A percentile compares a stretch with the other conserved stretches of the same genome.
These are phyloP conservation scores for Neofusicoccum parvum DNA, from an alignment of 2,329 filamentous ascomycete species.

Conservation along the genomic window DNA sequence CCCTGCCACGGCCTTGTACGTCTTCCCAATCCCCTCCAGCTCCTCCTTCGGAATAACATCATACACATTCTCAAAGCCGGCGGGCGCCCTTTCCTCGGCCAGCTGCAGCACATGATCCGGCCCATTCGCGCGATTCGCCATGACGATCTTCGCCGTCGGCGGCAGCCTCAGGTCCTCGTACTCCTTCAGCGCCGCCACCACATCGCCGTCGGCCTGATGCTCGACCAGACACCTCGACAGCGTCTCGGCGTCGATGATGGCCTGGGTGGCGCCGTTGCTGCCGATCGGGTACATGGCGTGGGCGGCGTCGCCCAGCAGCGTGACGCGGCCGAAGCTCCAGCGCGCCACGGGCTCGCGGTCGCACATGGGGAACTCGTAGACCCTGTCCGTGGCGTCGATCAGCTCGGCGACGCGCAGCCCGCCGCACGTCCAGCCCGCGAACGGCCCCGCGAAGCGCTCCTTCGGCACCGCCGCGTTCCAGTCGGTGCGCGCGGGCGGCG, in stretches of 20 bases:
- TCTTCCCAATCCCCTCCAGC: slow-evolving; percentile 40
- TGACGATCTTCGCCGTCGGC: slow-evolving; percentile 49
- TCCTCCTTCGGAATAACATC: slow-evolving; percentile 45
- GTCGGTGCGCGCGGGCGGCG: slow-evolving; percentile 43
- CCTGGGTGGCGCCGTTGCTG: slow-evolving; percentile 35
- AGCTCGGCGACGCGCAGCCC: slow-evolving; percentile 47
- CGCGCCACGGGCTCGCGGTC: slow-evolving; percentile 46
- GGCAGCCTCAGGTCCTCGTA: slow-evolving; percentile 47
- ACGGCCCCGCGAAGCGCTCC: slow-evolving; percentile 43
- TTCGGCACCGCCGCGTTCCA: slow-evolving; percentile 49
- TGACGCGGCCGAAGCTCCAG: slow-evolving; percentile 43
- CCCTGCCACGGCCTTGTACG: slow-evolving; percentile 45
- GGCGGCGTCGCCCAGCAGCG: slow-evolving; percentile 46
- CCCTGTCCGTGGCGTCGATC: slow-evolving; percentile 45
- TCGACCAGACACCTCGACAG: slow-evolving; percentile 38
- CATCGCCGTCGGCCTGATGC: slow-evolving; percentile 30
- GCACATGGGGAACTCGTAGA: slow-evolving; percentile 52
- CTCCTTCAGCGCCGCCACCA: slow-evolving; percentile 37
- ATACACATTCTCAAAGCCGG: slow-evolving; percentile 39
- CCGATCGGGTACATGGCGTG: slow-evolving; percentile 43
- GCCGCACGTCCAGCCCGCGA: slow-evolving; percentile 47
- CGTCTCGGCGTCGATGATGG: slow-evolving; percentile 43
- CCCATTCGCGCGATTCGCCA: slow-evolving; percentile 50
- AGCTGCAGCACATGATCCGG: slow-evolving; percentile 52
- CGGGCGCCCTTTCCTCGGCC: slow-evolving; percentile 47